These are phyloP conservation scores for Verbascum thapsus DNA, from an alignment of 257 asterid species.

Conservation along the genomic window DNA sequence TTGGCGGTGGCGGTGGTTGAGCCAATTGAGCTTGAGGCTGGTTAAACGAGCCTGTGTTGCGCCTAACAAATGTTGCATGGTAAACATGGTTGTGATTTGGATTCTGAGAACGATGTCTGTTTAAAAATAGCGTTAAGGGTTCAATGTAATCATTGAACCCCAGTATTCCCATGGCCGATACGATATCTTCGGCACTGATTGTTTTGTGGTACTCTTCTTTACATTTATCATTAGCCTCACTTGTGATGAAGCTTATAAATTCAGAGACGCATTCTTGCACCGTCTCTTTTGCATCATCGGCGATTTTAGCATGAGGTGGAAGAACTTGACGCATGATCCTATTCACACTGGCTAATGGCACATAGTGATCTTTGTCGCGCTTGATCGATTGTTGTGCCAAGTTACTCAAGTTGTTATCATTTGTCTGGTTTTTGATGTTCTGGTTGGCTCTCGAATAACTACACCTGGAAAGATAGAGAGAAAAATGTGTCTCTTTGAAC, in stretches of 20 bases:
- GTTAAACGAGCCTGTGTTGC: background rate
- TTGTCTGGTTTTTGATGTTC: background rate
- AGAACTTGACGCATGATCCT: constrained; percentile 38
- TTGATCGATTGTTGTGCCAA: background rate
- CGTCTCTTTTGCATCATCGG: constrained; percentile 34
- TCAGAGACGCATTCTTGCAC: constrained; percentile 42
- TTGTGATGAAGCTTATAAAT: constrained; percentile 36
- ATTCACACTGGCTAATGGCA: constrained; percentile 34
- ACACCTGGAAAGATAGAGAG: background rate
- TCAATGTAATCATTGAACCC: constrained; percentile 37
- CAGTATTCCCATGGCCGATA: constrained; percentile 27
- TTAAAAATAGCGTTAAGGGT: constrained; percentile 28
- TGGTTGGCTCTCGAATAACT: background rate
- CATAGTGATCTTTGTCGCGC: constrained; percentile 14
- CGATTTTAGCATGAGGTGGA: constrained; percentile 38
- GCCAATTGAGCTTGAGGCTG: background rate
- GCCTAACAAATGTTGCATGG: background rate
- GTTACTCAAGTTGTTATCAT: too few species aligned
- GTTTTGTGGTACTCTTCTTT: constrained; percentile 33
- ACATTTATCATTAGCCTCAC: constrained; percentile 39
- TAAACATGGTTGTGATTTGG: constrained; percentile 3
- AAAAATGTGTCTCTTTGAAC: background rate
- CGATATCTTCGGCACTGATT: constrained; percentile 36
- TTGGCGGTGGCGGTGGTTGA: background rate
- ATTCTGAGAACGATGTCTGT: constrained; percentile 28